Percentiles rank a stretch among this genome's conserved stretches.
Conservation (phyloP, 306 rosid species). For the Nissolia schottii region DNA sequence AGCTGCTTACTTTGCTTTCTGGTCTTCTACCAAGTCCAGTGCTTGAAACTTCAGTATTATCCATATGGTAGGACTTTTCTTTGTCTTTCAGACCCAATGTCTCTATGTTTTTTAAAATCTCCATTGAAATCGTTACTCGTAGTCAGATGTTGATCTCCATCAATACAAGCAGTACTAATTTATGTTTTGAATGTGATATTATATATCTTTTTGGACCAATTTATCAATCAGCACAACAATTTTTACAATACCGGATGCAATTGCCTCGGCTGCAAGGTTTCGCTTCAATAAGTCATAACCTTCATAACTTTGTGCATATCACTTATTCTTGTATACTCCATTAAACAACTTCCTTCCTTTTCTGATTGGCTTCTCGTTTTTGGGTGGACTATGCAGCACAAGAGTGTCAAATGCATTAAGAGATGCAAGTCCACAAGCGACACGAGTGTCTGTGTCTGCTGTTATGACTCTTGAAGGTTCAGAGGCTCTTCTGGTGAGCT, state of each 20-base stretch:
- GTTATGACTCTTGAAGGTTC: constrained; percentile 38
- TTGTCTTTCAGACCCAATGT: not conserved
- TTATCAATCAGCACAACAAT: constrained; percentile 41
- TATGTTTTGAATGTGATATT: not conserved
- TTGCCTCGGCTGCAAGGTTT: constrained; percentile 81
- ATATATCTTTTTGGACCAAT: constrained; percentile 40
- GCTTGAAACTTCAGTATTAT: constrained; percentile 75
- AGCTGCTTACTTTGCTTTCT: constrained; percentile 58
- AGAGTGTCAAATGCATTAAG: constrained; percentile 81
- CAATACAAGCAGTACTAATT: not conserved
- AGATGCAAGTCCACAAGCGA: constrained; percentile 60
- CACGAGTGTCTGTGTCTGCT: constrained; percentile 48
- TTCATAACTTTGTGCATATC: not conserved
- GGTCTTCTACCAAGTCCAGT: constrained; percentile 76
- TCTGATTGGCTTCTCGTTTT: constrained; percentile 14
- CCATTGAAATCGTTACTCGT: not conserved
- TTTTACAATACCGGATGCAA: constrained; percentile 59
- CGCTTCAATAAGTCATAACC: not conserved
- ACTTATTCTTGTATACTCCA: not conserved
- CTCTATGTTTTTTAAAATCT: not conserved
- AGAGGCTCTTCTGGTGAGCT: constrained; percentile 37
- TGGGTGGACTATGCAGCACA: constrained; percentile 33
- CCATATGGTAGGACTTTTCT: constrained; percentile 33
- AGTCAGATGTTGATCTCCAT: constrained; percentile 6
- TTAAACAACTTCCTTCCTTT: not conserved